Evolutionary conservation across 2,329 filamentous ascomycete genomes (phyloP), one percentile per base, ranked within the genome.

Genomic region (Cercospora sojina): DNA sequence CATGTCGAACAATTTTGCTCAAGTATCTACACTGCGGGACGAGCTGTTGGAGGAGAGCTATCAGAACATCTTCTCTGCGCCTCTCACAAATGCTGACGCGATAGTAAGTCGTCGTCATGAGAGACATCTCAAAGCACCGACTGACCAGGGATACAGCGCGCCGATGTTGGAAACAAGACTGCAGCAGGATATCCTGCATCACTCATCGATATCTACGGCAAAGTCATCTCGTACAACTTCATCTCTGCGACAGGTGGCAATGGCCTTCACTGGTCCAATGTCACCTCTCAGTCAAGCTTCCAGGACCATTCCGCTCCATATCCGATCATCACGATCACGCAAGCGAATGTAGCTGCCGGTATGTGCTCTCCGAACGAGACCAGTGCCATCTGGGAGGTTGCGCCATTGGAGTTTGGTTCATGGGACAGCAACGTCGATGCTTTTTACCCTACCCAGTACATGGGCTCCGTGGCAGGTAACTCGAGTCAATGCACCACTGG

Each of bases 1-100:
- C 16, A 69, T 69, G 64, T 56, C 56, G 35, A 69, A 69, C 61
- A 56, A 69, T 23, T 69, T 69, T 32, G 64, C 60, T n/a, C 41
- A 62, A 31, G 38, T 69, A 5, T 69, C 67, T 3, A 63, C 61
- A 27, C 55, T 69, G 32, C 51, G 58, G 32, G 59, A 35, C 27
- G 59, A 57, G 5, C 29, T 69, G 8, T 55, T 60, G 18, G 56
- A 69, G n/a, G 6, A 59, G 31, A 69, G n/a, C 41, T 69, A 69
- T 31, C 67, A 67, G 35, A 69, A 69, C 31, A 29, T 57, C 9
- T 67, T 62, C 38, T 47, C 62, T 27, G 49, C 62, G 16, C 32
- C 56, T 5, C 58, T 62, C 23, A 13, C 29, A 5, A 63, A 63
- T 31, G 60, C 60, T 18, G 60, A 43, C 18, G 31, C 49, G 32